Percentiles rank a stretch among this genome's conserved stretches.
These are phyloP conservation scores for Roridomyces roridus DNA, from an alignment of 768 basidiomycete species.

Conservation along the genomic window DNA sequence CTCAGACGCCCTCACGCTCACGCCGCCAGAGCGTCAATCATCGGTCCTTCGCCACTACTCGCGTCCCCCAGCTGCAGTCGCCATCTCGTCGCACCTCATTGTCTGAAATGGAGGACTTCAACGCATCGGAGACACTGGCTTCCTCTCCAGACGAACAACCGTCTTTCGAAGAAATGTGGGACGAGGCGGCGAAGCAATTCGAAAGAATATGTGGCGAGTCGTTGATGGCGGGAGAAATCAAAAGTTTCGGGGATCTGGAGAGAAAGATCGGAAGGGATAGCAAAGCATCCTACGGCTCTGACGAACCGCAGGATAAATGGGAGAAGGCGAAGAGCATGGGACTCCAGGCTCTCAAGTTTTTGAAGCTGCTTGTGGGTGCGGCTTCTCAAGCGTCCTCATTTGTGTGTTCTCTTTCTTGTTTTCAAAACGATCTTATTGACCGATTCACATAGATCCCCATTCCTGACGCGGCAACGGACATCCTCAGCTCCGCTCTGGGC, in stretches of 20 bases:
- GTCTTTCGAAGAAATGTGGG: not conserved
- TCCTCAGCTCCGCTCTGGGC: not conserved
- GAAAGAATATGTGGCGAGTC: constrained; percentile 4
- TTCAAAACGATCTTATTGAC: not conserved
- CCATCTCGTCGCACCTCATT: too few species aligned
- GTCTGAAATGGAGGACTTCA: not conserved
- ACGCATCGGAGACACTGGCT: not conserved
- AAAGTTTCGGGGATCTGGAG: not conserved
- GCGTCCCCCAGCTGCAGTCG: too few species aligned
- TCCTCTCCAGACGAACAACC: not conserved
- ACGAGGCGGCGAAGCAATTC: not conserved
- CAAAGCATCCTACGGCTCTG: not conserved
- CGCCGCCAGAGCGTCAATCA: too few species aligned
- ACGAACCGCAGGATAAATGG: not conserved
- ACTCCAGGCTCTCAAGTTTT: constrained; percentile 2
- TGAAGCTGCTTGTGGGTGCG: constrained; percentile 5
- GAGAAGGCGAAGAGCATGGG: not conserved
- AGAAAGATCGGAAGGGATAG: constrained; percentile 1
- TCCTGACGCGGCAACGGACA: not conserved
- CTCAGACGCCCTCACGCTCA: too few species aligned
- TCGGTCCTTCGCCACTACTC: too few species aligned
- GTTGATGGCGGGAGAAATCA: not conserved
- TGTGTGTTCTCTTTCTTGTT: not conserved
- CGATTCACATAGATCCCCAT: not conserved
- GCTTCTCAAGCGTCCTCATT: not conserved